Evolutionary conservation across 768 basidiomycete species (phyloP), one percentile per base, ranked within the genome.

Genomic region (Suillus cothurnatus): DNA sequence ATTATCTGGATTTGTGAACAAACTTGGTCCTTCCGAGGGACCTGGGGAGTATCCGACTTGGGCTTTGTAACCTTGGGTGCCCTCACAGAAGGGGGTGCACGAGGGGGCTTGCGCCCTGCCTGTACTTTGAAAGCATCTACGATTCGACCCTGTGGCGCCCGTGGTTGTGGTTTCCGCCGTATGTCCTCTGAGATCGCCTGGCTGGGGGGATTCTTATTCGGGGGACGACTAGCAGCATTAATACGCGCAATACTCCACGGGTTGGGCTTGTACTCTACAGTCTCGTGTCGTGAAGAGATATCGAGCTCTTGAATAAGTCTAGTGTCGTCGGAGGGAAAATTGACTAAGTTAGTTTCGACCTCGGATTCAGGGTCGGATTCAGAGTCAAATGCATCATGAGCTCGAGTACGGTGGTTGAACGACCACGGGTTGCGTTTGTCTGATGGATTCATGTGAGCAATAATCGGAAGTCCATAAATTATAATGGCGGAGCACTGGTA

Each of bases 191-290:
- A 14, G 32, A 49, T 8, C 26, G 36, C 47, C 47, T 34, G 8
- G 31, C 19, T 21, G 45, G 28, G 55, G 62, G 43, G 32, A 12
- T n/a, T 49, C 34, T 50, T 67, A 21, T 67, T 63, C 43, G 64
- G n/a, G 11, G 66, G 19, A 15, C 91, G 85, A 39, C 81, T 80
- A 0, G 85, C 85, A 50, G 92, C 92, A 68, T 94, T 94, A 36
- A 91, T 86, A 70, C 87, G 90, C 4, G 92, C 92, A 63, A 94
- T 92, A 63, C 85, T 86, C 84, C 91, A 94, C 0, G 92, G 92
- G 71, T 92, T 93, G 0, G 90, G 85, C 59, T 86, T 90, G 78
- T 87, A 92, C 7, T 78, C 72, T 1, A 88, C 91, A 38, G 80
- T 74, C 61, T 93, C 92, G 61, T 84, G 77, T 56, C 92, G 81